phyloP scores from a whole-genome alignment of 176 grass and related monocot species.

The Guadua angustifolia region DNA sequence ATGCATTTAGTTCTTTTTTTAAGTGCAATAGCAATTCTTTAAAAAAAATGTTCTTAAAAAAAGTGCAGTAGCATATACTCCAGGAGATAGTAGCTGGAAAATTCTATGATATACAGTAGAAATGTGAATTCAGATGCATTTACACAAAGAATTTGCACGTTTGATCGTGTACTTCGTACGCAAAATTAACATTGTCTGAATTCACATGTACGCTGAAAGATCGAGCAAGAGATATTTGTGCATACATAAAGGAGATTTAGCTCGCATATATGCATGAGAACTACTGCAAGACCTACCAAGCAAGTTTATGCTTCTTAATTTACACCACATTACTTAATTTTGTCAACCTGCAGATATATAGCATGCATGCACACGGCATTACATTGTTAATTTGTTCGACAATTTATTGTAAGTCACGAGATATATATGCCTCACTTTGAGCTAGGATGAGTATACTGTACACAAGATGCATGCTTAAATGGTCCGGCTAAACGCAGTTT shows the following conservation, averaged over 20 bases:
- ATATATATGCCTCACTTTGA: not conserved
- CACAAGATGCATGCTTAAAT: not conserved
- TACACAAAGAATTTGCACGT: not conserved
- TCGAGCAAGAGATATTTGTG: too few relatives aligned
- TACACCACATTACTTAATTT: too few relatives aligned
- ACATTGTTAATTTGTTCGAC: not conserved
- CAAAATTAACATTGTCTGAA: not conserved
- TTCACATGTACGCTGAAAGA: not conserved
- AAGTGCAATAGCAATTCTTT: not conserved
- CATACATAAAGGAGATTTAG: too few relatives aligned
- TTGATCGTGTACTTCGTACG: not conserved
- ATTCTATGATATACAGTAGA: not conserved
- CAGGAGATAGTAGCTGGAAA: constrained; percentile 6
- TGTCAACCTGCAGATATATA: too few relatives aligned
- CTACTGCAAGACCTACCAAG: too few relatives aligned
- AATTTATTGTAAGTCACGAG: not conserved
- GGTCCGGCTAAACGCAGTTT: not conserved
- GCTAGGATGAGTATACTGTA: not conserved
- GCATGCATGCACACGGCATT: not conserved
- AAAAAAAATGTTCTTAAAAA: too few relatives aligned
- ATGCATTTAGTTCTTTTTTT: not conserved
- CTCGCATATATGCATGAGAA: too few relatives aligned
- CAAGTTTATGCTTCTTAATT: not conserved
- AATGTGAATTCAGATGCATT: not conserved
- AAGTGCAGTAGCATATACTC: not conserved